Evolutionary conservation across 2,329 filamentous ascomycete species (phyloP).

Genomic region (Cryphonectria radicalis): DNA sequence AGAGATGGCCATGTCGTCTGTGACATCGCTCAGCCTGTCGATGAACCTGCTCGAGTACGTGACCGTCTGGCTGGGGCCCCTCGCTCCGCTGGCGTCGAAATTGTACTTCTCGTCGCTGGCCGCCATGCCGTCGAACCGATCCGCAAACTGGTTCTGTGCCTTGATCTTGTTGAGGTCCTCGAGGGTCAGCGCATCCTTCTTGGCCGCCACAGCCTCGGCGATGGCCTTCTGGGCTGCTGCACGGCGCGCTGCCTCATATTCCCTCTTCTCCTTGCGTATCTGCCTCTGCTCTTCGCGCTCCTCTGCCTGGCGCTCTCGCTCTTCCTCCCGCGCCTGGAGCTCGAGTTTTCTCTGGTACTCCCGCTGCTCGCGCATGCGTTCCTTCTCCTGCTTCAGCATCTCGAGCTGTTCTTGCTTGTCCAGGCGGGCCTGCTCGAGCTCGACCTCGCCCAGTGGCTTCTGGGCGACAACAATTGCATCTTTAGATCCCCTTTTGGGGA

Average conservation of each 20-base stretch:
- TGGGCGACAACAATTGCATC: not conserved
- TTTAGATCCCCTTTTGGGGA: not conserved
- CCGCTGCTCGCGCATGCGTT: not conserved
- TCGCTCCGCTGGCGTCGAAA: not conserved
- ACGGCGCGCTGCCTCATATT: not conserved
- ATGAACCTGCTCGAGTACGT: constrained; percentile 8
- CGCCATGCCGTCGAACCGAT: not conserved
- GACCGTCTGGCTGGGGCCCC: constrained; percentile 5
- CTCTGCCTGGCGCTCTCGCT: not conserved
- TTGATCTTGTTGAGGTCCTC: constrained; percentile 4
- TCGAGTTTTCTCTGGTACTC: not conserved
- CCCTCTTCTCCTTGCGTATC: constrained; percentile 5
- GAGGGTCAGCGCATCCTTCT: constrained; percentile 5
- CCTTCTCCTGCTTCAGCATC: not conserved
- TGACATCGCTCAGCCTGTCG: constrained; percentile 8
- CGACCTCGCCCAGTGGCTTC: not conserved
- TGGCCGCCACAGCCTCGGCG: not conserved
- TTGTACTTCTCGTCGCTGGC: not conserved
- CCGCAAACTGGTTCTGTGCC: constrained; percentile 8
- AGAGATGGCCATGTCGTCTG: constrained; percentile 6
- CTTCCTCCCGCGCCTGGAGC: not conserved
- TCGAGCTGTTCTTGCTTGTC: not conserved
- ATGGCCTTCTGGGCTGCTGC: constrained; percentile 2
- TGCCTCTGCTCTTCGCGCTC: constrained; percentile 3
- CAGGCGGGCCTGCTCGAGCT: not conserved